Evolutionary conservation across 108 stramenopile genomes (phyloP).

Genomic region (Nitzschia sp.): DNA sequence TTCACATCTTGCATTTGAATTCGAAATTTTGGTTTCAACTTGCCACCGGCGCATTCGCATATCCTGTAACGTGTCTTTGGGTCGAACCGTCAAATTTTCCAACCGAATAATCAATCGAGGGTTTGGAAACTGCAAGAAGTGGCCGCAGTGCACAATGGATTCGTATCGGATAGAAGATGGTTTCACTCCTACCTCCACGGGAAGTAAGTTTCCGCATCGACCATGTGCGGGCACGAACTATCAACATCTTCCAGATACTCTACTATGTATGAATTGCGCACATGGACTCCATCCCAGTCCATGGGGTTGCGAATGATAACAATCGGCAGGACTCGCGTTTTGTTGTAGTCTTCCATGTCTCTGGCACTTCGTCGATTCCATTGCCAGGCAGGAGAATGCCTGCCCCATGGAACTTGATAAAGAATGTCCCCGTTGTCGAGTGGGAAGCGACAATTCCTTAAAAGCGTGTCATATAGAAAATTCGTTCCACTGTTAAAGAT

Average conservation of each 20-base stretch:
- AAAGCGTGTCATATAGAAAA: neutral
- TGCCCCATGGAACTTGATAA: slow-evolving; percentile 17
- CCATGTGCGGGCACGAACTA: slow-evolving; percentile 14
- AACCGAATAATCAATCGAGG: slow-evolving; percentile 50
- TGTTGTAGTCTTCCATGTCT: slow-evolving; percentile 7
- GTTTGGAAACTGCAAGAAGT: slow-evolving; percentile 56
- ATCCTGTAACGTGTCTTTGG: slow-evolving; percentile 42
- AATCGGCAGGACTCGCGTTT: slow-evolving; percentile 2
- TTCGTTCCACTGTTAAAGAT: slow-evolving; percentile 25
- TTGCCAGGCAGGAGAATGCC: neutral
- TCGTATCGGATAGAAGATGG: neutral
- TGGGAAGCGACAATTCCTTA: neutral
- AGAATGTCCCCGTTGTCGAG: neutral
- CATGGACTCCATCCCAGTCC: neutral
- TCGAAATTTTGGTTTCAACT: neutral
- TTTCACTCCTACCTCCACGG: neutral
- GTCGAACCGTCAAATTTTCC: slow-evolving; percentile 52
- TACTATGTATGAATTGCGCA: slow-evolving; percentile 4
- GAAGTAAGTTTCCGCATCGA: neutral
- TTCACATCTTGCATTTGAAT: slow-evolving; percentile 3
- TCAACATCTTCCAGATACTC: slow-evolving; percentile 10
- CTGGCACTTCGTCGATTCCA: neutral
- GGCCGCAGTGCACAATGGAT: slow-evolving; percentile 61
- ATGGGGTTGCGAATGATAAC: slow-evolving; percentile 13
- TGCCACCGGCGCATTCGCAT: slow-evolving; percentile 56